A percentile compares a stretch with the other conserved stretches of the same genome.
phyloP scores from a whole-genome alignment of 2,329 filamentous ascomycete genomes.

The Cyclaneusma minus region DNA sequence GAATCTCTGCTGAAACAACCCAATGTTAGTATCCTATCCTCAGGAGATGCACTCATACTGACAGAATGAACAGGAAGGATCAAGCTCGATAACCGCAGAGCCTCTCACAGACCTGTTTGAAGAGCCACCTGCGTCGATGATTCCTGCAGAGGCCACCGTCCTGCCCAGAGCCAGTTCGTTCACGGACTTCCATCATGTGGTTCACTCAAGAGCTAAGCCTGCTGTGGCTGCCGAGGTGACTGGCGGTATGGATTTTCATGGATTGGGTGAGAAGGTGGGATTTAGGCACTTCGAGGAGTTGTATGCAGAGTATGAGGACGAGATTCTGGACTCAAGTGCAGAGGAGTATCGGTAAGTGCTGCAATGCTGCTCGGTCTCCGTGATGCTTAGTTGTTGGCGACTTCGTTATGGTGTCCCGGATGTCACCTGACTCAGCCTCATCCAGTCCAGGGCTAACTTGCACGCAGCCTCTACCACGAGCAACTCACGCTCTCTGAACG shows the following conservation, averaged over 20 bases:
- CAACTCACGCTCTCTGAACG: constrained; percentile 68
- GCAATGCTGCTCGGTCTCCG: constrained; percentile 1
- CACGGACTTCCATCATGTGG: constrained; percentile 57
- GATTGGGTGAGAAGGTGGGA: constrained; percentile 23
- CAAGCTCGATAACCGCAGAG: constrained; percentile 35
- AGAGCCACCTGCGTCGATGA: constrained; percentile 35
- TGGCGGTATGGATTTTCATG: too few species aligned
- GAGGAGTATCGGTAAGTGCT: constrained; percentile 60
- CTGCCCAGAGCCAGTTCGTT: constrained; percentile 59
- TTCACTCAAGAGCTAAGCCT: too few species aligned
- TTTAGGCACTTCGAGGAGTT: constrained; percentile 41
- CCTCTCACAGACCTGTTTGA: constrained; percentile 43
- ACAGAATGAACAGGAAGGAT: constrained; percentile 26
- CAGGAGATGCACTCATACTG: constrained; percentile 8
- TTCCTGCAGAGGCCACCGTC: constrained; percentile 51
- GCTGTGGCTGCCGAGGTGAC: too few species aligned
- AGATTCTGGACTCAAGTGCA: constrained; percentile 67
- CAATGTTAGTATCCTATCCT: constrained; percentile 32
- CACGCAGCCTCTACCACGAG: constrained; percentile 63
- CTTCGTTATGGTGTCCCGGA: constrained; percentile 4
- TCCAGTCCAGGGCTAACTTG: too few species aligned
- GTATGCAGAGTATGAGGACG: constrained; percentile 44
- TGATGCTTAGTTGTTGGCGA: too few species aligned
- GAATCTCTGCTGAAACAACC: constrained; percentile 55
- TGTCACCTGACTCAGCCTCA: constrained; percentile 4